Evolutionary conservation across 164 flowering plant genomes (phyloP).

Genomic region (Piper longum): DNA sequence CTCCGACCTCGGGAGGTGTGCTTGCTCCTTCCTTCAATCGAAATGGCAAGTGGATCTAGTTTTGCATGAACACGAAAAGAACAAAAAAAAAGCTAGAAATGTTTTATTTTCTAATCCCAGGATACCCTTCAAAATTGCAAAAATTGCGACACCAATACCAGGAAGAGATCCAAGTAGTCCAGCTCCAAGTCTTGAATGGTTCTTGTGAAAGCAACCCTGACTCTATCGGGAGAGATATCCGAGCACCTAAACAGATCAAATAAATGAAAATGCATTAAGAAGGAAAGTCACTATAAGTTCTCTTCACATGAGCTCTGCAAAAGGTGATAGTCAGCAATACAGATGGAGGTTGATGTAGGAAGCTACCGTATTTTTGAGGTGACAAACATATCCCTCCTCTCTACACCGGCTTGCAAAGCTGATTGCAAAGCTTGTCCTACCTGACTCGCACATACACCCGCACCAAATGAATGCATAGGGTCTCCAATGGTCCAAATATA

Average conservation of each 20-base stretch:
- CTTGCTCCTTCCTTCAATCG: conserved; percentile 33
- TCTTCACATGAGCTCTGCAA: no score
- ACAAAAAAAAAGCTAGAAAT: no score
- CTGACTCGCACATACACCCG: conserved; percentile 5
- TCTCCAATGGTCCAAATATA: no score
- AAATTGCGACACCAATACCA: conserved; percentile 14
- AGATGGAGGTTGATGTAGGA: not conserved
- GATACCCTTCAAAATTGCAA: no score
- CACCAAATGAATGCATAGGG: no score
- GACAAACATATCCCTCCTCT: conserved; percentile 34
- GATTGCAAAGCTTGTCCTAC: conserved; percentile 28
- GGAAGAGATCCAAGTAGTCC: conserved; percentile 47
- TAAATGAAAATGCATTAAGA: no score
- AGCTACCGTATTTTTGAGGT: conserved; percentile 42
- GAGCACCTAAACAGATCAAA: conserved; percentile 23
- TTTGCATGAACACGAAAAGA: no score
- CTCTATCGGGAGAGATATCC: conserved; percentile 33
- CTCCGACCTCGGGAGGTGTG: conserved; percentile 31
- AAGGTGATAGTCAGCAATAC: no score
- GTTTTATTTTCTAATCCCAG: no score
- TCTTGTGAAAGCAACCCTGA: conserved; percentile 26
- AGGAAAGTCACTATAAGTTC: no score
- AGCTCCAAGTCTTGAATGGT: conserved; percentile 45
- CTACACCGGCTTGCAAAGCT: conserved; percentile 39
- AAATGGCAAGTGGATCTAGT: conserved; percentile 53